Evolutionary conservation across 371 early-diverging fungal genomes (phyloP).

Genomic region (Mortierella sp.): DNA sequence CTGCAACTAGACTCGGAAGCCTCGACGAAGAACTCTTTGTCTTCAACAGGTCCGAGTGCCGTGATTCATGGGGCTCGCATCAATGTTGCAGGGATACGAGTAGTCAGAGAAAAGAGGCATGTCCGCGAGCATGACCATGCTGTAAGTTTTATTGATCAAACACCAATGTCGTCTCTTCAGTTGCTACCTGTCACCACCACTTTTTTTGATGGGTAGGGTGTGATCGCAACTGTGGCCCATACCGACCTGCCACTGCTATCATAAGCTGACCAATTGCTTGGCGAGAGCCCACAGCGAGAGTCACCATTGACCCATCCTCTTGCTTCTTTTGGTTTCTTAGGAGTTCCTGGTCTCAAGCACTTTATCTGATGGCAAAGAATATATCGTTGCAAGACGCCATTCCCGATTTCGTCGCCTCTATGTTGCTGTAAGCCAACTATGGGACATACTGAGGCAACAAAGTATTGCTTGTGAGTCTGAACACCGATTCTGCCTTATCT

Average conservation of each 20-base stretch:
- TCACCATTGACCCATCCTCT: no score
- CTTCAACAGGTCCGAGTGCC: constrained; percentile 7
- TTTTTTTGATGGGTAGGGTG: no score
- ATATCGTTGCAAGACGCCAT: constrained; percentile 38
- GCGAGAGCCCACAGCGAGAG: background rate
- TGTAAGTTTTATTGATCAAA: constrained; percentile 17
- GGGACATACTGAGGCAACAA: no score
- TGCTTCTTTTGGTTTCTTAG: constrained; percentile 1
- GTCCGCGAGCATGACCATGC: constrained; percentile 48
- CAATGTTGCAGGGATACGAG: constrained; percentile 40
- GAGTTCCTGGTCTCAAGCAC: constrained; percentile 33
- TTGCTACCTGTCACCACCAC: no score
- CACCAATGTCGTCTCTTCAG: no score
- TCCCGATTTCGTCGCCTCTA: constrained; percentile 34
- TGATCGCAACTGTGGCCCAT: no score
- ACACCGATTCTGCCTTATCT: no score
- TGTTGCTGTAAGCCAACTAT: constrained; percentile 16
- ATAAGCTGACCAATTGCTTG: background rate
- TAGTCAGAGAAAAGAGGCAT: constrained; percentile 37
- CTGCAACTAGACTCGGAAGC: constrained; percentile 10
- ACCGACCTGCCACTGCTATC: background rate
- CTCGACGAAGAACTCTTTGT: background rate
- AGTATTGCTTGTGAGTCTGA: no score
- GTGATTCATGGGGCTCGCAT: constrained; percentile 39
- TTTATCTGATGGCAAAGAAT: constrained; percentile 28